phyloP scores from a whole-genome alignment of 2,329 filamentous ascomycete genomes.

The Mycosphaerella arachidis region DNA sequence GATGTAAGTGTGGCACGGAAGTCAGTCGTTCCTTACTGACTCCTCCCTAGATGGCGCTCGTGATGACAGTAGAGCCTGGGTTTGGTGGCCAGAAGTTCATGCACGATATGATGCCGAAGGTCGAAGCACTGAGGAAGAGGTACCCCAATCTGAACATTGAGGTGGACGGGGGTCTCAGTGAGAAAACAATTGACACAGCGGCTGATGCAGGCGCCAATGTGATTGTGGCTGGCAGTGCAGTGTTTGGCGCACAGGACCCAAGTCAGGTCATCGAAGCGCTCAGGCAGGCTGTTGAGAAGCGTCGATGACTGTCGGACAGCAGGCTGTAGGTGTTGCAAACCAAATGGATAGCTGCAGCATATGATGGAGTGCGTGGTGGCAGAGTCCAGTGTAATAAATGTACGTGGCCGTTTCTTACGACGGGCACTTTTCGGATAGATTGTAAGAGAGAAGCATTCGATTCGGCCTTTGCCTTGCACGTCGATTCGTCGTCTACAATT shows the following conservation, averaged over 20 bases:
- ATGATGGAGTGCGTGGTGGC: neutral
- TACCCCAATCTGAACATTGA: constrained; percentile 96
- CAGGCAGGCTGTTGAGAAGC: constrained; percentile 70
- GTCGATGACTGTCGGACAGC: constrained; percentile 33
- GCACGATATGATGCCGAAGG: constrained; percentile 91
- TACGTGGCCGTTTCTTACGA: neutral
- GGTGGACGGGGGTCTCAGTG: constrained; percentile 87
- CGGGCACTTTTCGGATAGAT: neutral
- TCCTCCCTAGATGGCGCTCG: constrained; percentile 75
- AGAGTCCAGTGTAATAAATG: neutral
- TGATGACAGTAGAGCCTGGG: constrained; percentile 97
- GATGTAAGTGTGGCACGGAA: constrained; percentile 61
- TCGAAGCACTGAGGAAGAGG: constrained; percentile 71
- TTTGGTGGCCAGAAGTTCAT: constrained; percentile 99
- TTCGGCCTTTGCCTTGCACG: too few relatives aligned
- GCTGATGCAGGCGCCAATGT: constrained; percentile 96
- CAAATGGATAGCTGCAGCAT: neutral
- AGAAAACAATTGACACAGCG: constrained; percentile 85
- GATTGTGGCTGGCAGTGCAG: constrained; percentile 92
- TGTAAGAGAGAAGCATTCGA: neutral
- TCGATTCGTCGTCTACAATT: too few relatives aligned
- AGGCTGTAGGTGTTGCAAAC: constrained; percentile 14
- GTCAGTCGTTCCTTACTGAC: neutral
- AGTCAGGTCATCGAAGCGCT: constrained; percentile 79
- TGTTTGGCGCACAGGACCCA: constrained; percentile 89